Evolutionary conservation across 2,329 filamentous ascomycete species (phyloP).

Genomic region (Aspergillus eucalypticola): DNA sequence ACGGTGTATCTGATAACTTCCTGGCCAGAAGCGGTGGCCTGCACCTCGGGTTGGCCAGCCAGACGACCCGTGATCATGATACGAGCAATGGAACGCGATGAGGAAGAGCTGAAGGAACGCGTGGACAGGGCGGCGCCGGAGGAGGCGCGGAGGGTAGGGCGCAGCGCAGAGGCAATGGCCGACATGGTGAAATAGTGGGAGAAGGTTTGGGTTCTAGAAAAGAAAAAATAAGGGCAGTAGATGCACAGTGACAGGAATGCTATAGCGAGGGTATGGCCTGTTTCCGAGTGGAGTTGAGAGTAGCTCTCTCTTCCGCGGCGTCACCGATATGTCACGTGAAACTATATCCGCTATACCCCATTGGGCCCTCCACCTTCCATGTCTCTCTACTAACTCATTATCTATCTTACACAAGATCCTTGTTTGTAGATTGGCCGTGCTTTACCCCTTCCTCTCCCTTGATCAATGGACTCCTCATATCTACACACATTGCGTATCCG

Average conservation of each 20-base stretch:
- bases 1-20: constrained; percentile 78
- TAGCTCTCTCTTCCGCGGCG: not conserved
- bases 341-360: not conserved
- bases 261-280: not conserved
- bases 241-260: not conserved
- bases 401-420: no score
- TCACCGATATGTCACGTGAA: not conserved
- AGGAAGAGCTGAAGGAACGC: constrained; percentile 74
- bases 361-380: not conserved
- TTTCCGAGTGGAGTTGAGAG: not conserved
- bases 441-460: not conserved
- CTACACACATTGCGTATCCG: no score
- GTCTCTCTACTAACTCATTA: not conserved
- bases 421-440: no score
- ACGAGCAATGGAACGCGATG: constrained; percentile 66
- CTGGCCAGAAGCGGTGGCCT: constrained; percentile 66
- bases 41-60: constrained; percentile 73
- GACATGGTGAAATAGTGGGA: constrained; percentile 28
- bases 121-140: constrained; percentile 41
- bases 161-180: constrained; percentile 56
- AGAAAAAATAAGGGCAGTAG: not conserved
- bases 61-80: constrained; percentile 88
- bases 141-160: constrained; percentile 51
- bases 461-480: no score
- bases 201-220: not conserved